Percentiles rank a stretch among this genome's conserved stretches.
These are phyloP conservation scores for Tricholoma terreum DNA, from an alignment of 768 basidiomycete genomes.

Conservation along the genomic window DNA sequence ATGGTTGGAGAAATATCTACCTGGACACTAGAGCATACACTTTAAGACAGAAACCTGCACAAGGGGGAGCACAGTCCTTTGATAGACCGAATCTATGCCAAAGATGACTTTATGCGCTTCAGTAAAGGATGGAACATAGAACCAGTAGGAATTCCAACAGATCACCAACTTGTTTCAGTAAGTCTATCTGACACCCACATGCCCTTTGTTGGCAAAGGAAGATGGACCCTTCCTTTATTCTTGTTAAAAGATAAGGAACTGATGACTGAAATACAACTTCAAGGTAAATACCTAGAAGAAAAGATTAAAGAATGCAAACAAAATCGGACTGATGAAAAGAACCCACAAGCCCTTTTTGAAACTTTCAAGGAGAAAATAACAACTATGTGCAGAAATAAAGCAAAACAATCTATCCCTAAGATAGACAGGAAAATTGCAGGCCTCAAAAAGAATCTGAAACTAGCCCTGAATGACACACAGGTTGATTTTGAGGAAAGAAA, in stretches of 20 bases:
- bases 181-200: constrained; percentile 14
- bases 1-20: constrained; percentile 32
- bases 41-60: constrained; percentile 17
- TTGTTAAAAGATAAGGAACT: background rate
- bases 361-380: too few species aligned
- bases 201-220: constrained; percentile 17
- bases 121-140: constrained; percentile 26
- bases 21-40: constrained; percentile 23
- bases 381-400: too few species aligned
- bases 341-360: too few species aligned
- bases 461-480: too few species aligned
- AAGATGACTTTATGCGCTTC: constrained; percentile 1
- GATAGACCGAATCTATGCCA: constrained; percentile 36
- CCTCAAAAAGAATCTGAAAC: too few species aligned
- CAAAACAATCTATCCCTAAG: too few species aligned
- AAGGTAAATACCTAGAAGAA: too few species aligned
- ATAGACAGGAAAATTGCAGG: too few species aligned
- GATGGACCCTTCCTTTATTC: background rate
- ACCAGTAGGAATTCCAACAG: constrained; percentile 18
- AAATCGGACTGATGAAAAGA: too few species aligned
- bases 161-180: constrained; percentile 30
- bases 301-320: too few species aligned
- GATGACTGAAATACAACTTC: too few species aligned
- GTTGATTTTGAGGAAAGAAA: too few species aligned
- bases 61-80: constrained; percentile 24